phyloP scores from a whole-genome alignment of 495 filamentous ascomycete species.

The Penicillium fimorum region DNA sequence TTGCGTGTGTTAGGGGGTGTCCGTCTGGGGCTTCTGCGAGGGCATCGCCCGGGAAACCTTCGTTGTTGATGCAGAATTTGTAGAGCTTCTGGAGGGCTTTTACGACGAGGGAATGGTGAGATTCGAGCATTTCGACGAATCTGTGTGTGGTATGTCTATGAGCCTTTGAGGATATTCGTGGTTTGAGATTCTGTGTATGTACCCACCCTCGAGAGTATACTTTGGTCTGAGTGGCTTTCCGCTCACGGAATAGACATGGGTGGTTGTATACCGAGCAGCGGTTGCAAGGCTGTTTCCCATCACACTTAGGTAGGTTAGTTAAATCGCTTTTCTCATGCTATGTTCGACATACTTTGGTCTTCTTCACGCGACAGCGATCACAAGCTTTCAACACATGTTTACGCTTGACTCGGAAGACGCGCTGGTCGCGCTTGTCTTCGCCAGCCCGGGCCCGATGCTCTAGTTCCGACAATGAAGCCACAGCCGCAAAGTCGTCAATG shows the following conservation, averaged over 20 bases:
- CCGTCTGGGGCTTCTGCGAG: conserved; percentile 43
- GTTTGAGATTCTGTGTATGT: background rate
- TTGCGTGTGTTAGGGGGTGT: conserved; percentile 46
- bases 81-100: conserved; percentile 48
- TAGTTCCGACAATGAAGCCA: conserved; percentile 36
- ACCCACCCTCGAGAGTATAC: conserved; percentile 49
- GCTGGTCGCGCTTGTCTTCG: conserved; percentile 45
- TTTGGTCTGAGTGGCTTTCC: conserved; percentile 49
- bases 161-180: background rate
- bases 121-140: conserved; percentile 51
- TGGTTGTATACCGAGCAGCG: conserved; percentile 50
- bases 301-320: conserved; percentile 36
- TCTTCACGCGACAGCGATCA: conserved; percentile 50
- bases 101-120: conserved; percentile 45
- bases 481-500: conserved; percentile 35
- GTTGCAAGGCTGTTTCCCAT: conserved; percentile 51
- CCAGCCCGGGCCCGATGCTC: conserved; percentile 30
- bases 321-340: background rate
- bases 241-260: conserved; percentile 48
- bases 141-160: conserved; percentile 19
- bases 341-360: conserved; percentile 42
- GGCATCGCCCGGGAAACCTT: conserved; percentile 48
- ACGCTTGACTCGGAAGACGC: conserved; percentile 50
- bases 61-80: conserved; percentile 44
- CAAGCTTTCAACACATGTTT: conserved; percentile 51